Evolutionary conservation across 2,329 filamentous ascomycete genomes (phyloP).

Genomic region (Diaporthe ilicicola): DNA sequence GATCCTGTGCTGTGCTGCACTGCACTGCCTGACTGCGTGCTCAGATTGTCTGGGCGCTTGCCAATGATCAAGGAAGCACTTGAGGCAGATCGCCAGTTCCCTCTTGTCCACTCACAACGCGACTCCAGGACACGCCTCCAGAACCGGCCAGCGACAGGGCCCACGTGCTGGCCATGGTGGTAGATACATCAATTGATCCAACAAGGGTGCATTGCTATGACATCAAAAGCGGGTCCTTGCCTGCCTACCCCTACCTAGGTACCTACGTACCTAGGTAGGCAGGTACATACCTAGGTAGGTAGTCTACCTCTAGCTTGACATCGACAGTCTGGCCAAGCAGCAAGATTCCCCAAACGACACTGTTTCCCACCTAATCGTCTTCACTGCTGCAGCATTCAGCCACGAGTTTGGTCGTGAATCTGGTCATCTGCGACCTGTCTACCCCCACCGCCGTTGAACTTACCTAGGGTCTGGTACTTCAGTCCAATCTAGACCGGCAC

Average conservation of each 20-base stretch:
- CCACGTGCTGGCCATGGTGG: not conserved
- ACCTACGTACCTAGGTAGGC: not conserved
- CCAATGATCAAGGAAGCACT: not conserved
- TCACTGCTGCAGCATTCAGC: not conserved
- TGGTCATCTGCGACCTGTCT: not conserved
- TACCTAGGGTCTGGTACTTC: not conserved
- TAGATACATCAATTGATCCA: conserved; percentile 4
- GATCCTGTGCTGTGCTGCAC: no score
- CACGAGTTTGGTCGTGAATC: not conserved
- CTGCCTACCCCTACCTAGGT: no score
- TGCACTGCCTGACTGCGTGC: no score
- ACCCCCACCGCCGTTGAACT: no score
- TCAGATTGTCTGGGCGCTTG: not conserved
- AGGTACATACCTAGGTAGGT: conserved; percentile 2
- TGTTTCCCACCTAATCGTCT: not conserved
- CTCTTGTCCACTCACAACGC: conserved; percentile 1
- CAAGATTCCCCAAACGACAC: not conserved
- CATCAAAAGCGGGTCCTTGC: conserved; percentile 13
- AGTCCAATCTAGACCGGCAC: conserved; percentile 11
- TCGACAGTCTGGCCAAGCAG: not conserved
- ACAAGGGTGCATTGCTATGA: conserved; percentile 6
- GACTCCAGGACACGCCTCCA: not conserved
- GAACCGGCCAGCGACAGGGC: conserved; percentile 3
- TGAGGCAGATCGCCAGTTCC: not conserved
- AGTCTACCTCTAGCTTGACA: conserved; percentile 5